Conservation (phyloP, 495 filamentous ascomycete species). For the Penicillium lividum region DNA sequence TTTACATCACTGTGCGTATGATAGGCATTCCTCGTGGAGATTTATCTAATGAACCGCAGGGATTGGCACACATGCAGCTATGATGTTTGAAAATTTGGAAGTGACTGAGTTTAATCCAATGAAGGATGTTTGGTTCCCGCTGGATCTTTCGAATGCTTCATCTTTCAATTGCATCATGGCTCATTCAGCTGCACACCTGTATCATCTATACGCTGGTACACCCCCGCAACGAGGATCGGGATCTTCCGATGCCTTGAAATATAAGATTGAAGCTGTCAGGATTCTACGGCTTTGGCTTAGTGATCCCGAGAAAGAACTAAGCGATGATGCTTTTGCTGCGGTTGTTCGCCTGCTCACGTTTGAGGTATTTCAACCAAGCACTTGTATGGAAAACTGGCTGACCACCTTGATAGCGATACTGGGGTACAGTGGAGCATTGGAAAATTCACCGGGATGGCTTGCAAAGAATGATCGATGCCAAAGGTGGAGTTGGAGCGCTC, state of each 20-base stretch:
- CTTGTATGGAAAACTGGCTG: background rate
- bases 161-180: conserved; percentile 35
- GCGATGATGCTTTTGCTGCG: conserved; percentile 31
- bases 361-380: conserved; percentile 21
- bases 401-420: conserved; percentile 24
- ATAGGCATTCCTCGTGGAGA: background rate
- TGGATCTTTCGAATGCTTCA: conserved; percentile 33
- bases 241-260: conserved; percentile 26
- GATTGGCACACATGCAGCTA: conserved; percentile 31
- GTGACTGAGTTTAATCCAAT: conserved; percentile 31
- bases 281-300: conserved; percentile 26
- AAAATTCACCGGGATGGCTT: conserved; percentile 30
- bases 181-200: conserved; percentile 30
- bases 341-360: conserved; percentile 32
- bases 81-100: conserved; percentile 32
- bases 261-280: conserved; percentile 26
- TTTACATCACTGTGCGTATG: conserved; percentile 28
- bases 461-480: conserved; percentile 32
- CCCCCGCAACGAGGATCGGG: conserved; percentile 17
- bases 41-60: conserved; percentile 17
- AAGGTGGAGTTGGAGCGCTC: conserved; percentile 24
- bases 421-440: conserved; percentile 32
- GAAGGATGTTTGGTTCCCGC: conserved; percentile 35
- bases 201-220: conserved; percentile 24
- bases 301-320: conserved; percentile 27